These are phyloP conservation scores for Phytophthora sp. DNA, from an alignment of 352 stramenopile genomes.

Conservation along the genomic window DNA sequence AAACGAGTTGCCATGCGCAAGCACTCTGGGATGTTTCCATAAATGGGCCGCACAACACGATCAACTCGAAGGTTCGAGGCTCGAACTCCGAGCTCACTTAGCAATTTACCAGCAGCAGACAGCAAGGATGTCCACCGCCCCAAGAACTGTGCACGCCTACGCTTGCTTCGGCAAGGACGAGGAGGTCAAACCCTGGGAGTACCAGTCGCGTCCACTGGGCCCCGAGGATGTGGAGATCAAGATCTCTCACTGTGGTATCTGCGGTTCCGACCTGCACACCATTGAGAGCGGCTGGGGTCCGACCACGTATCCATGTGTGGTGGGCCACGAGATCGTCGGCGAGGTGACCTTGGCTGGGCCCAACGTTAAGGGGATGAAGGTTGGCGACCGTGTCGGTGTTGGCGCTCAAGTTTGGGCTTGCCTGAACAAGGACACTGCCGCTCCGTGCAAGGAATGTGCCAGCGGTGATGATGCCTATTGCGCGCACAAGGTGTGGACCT, in stretches of 20 bases:
- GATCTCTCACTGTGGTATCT: conserved; percentile 3
- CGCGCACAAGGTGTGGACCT: conserved; percentile 47
- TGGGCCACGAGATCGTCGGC: conserved; percentile 50
- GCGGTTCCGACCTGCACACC: background rate
- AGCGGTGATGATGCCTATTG: conserved; percentile 70
- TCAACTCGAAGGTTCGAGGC: background rate
- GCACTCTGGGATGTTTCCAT: background rate
- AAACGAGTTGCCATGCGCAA: background rate
- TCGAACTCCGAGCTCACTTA: too few species aligned
- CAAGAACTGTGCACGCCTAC: conserved; percentile 30
- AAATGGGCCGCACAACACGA: background rate
- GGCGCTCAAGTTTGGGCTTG: conserved; percentile 50
- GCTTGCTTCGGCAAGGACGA: conserved; percentile 40
- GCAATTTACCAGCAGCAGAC: background rate
- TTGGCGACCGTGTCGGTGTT: conserved; percentile 27
- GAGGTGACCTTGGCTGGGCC: conserved; percentile 22
- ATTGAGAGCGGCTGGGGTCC: conserved; percentile 22
- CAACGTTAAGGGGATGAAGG: conserved; percentile 22
- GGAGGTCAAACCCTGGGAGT: conserved; percentile 42
- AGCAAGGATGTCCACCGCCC: conserved; percentile 28
- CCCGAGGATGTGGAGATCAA: conserved; percentile 2
- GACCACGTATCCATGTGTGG: conserved; percentile 44
- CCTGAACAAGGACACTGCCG: conserved; percentile 55
- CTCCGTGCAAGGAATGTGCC: conserved; percentile 65
- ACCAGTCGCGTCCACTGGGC: conserved; percentile 25